phyloP scores from a whole-genome alignment of 257 asterid species.

The Nicotiana undulata region DNA sequence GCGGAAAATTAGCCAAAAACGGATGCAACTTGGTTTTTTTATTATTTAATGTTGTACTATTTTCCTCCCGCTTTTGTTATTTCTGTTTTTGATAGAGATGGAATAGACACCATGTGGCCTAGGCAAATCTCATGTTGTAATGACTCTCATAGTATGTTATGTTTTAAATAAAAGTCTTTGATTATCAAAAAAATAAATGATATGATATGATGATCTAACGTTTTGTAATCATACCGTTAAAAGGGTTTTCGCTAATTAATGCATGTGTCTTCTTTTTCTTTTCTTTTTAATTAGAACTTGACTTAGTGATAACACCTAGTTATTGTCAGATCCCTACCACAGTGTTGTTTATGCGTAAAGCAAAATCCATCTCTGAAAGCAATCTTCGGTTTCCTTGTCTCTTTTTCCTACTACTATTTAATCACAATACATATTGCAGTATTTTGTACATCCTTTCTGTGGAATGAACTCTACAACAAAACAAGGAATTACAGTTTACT shows the following conservation, averaged over 20 bases:
- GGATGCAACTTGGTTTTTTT: too few relatives aligned
- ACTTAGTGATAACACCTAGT: background rate
- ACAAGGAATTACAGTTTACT: background rate
- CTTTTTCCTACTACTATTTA: background rate
- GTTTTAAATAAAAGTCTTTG: too few relatives aligned
- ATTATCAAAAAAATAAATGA: too few relatives aligned
- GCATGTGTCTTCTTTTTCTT: background rate
- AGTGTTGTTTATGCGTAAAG: constrained; percentile 53
- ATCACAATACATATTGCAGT: background rate
- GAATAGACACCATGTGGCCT: too few relatives aligned
- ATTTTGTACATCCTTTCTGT: background rate
- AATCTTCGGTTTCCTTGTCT: constrained; percentile 21
- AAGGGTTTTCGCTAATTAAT: constrained; percentile 5
- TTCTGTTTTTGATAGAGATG: too few relatives aligned
- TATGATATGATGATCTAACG: background rate
- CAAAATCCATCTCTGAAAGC: constrained; percentile 37
- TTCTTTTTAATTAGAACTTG: background rate
- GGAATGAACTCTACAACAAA: constrained; percentile 15
- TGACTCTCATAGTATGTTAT: too few relatives aligned
- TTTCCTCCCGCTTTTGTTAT: too few relatives aligned
- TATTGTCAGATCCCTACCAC: constrained; percentile 31
- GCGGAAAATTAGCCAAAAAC: too few relatives aligned
- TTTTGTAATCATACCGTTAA: constrained; percentile 22
- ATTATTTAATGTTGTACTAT: too few relatives aligned
- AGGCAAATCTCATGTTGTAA: too few relatives aligned